Percentiles rank a stretch among this genome's conserved stretches.
These are phyloP conservation scores for Mucor mucedo DNA, from an alignment of 371 early-diverging fungal genomes.

Conservation along the genomic window DNA sequence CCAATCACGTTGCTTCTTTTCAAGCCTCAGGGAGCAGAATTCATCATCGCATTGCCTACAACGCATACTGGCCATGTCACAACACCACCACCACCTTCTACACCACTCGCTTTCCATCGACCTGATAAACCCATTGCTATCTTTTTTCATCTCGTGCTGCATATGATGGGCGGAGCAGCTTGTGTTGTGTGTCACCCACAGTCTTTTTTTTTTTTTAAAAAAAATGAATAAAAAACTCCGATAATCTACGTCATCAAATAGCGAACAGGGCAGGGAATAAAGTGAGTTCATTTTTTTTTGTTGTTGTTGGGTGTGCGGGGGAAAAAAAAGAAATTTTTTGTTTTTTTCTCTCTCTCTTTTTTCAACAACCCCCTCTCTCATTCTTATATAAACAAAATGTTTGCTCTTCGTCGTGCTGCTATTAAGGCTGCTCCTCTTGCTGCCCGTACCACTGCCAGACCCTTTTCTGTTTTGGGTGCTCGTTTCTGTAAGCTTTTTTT, in stretches of 20 bases:
- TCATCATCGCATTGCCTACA: too few species aligned
- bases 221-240: too few species aligned
- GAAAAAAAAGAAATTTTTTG: conserved; percentile 16
- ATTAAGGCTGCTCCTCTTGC: conserved; percentile 40
- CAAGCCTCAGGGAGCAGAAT: neutral
- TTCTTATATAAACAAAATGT: conserved; percentile 24
- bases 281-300: neutral
- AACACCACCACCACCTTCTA: too few species aligned
- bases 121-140: too few species aligned
- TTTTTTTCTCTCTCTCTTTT: neutral
- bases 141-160: too few species aligned
- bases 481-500: conserved; percentile 33
- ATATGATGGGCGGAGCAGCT: too few species aligned
- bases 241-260: too few species aligned
- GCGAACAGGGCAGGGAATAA: too few species aligned
- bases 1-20: neutral
- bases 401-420: conserved; percentile 47
- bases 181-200: too few species aligned
- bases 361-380: conserved; percentile 22
- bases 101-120: too few species aligned
- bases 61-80: too few species aligned
- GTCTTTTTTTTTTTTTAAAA: too few species aligned
- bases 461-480: conserved; percentile 44
- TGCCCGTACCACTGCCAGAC: conserved; percentile 32
- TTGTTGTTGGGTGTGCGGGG: conserved; percentile 5